A percentile compares a stretch with the other conserved stretches of the same genome.
Evolutionary conservation across 1,139 yeast species (phyloP).

Genomic region (Petasospora fabianii): DNA sequence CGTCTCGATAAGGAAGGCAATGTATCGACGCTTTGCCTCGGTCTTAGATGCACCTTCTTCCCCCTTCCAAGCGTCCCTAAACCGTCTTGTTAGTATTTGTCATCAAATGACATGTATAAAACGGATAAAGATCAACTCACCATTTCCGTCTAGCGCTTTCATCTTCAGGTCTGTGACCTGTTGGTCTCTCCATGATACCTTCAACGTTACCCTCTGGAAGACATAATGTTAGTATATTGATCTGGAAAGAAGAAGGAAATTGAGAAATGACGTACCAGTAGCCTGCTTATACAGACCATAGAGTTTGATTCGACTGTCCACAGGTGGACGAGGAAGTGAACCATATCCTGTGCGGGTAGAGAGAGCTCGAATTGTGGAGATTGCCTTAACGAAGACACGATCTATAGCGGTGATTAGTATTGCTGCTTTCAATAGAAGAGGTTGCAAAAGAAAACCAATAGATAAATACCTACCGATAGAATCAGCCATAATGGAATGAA

Average conservation of each 20-base stretch:
- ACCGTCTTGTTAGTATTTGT: neutral
- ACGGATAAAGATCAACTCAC: constrained; percentile 26
- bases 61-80: constrained; percentile 68
- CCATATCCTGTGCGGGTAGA: constrained; percentile 67
- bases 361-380: constrained; percentile 70
- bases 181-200: constrained; percentile 63
- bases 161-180: constrained; percentile 57
- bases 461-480: constrained; percentile 47
- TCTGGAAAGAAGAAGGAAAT: neutral
- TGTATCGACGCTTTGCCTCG: constrained; percentile 72
- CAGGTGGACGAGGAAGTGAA: constrained; percentile 78
- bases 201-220: constrained; percentile 83
- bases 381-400: constrained; percentile 77
- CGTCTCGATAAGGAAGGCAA: constrained; percentile 64
- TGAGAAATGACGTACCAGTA: constrained; percentile 7
- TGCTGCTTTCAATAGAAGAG: too few relatives aligned
- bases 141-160: constrained; percentile 70
- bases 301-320: constrained; percentile 62
- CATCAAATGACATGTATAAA: neutral
- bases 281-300: constrained; percentile 88
- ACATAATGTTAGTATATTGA: constrained; percentile 1
- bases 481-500: constrained; percentile 30
- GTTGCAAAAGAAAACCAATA: too few relatives aligned
- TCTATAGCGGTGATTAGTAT: constrained; percentile 36
- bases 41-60: constrained; percentile 68